Evolutionary conservation across 192 early-diverging fungal genomes (phyloP).

Genomic region (Lunasporangiospora selenospora): DNA sequence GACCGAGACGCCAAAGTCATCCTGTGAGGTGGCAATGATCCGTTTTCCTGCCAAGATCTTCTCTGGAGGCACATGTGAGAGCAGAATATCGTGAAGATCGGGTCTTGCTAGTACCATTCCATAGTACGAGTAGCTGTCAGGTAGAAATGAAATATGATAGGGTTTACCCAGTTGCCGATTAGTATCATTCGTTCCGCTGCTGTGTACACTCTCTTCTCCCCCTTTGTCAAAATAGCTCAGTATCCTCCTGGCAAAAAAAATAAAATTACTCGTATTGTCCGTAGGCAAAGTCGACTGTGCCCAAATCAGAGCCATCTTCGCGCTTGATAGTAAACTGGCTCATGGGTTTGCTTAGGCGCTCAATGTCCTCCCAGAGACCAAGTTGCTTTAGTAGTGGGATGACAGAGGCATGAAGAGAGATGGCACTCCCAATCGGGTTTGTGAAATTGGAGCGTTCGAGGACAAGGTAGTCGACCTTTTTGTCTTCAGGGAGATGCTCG

Average conservation of each 20-base stretch:
- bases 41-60: slow-evolving; percentile 38
- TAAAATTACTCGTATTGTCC: slow-evolving; percentile 21
- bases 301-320: slow-evolving; percentile 39
- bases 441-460: slow-evolving; percentile 21
- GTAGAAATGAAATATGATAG: not conserved
- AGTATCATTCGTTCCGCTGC: no score
- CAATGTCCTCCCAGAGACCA: slow-evolving; percentile 31
- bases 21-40: slow-evolving; percentile 24
- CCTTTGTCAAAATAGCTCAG: not conserved
- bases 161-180: not conserved
- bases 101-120: slow-evolving; percentile 27
- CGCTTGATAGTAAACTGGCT: slow-evolving; percentile 46
- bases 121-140: slow-evolving; percentile 31
- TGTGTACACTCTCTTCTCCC: not conserved
- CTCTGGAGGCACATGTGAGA: slow-evolving; percentile 21
- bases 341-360: slow-evolving; percentile 36
- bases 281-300: slow-evolving; percentile 32
- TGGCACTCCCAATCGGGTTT: slow-evolving; percentile 35
- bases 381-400: slow-evolving; percentile 35
- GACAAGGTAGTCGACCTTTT: slow-evolving; percentile 39
- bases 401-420: slow-evolving; percentile 36
- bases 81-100: slow-evolving; percentile 20
- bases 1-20: slow-evolving; percentile 23
- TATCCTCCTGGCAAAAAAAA: slow-evolving; percentile 1
- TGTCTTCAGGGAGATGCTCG: slow-evolving; percentile 34